Base-by-base conservation (phyloP, 192 early-diverging fungal species). In the Spizellomyces sp. region DNA sequence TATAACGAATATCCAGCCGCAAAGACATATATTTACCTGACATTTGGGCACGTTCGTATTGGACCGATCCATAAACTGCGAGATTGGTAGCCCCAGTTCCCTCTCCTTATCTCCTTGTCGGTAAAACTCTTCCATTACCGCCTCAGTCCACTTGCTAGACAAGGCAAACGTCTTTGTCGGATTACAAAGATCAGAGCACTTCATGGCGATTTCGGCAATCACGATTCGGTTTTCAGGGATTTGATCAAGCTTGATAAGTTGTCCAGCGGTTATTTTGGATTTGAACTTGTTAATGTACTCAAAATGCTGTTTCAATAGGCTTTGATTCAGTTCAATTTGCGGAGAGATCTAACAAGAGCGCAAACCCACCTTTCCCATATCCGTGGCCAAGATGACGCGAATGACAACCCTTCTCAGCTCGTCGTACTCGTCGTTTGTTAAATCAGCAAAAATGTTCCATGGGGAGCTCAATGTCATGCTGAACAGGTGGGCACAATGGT, bases 121-220 rank as follows among this genome's bases (percentile, higher is more conserved):
- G 74, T 80, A 87, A 70, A 88, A 88, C 68, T 88, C 86, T 21
- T 85, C 80, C 83, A 88, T 88, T 57, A 88, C 81, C n/a, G 60
- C 50, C 36, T 70, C 73, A 4, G 86, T 79, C 86, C 86, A 88
- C 56, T 87, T 76, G 48, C 65, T 77, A n/a, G 75, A 81, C 14
- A 88, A 67, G 0, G 46, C 64, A 12, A 71, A 62, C 3, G 63
- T 75, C 62, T 85, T 87, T 10, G 84, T 67, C 1, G 83, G 77
- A 70, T 88, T 88, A 70, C 75, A 76, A 21, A 88, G 83, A 75
- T 88, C 86, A 19, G 80, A 75, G 64, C 86, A 88, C 67, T 88
- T 88, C 55, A 88, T 85, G 65, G 80, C 79, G 27, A 88, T 84
- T 19, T 88, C 82, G 59, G 84, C 61, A 9, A 79, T 36, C 54